phyloP scores from a whole-genome alignment of 306 rosid species.

The Cicer chorassanicum region DNA sequence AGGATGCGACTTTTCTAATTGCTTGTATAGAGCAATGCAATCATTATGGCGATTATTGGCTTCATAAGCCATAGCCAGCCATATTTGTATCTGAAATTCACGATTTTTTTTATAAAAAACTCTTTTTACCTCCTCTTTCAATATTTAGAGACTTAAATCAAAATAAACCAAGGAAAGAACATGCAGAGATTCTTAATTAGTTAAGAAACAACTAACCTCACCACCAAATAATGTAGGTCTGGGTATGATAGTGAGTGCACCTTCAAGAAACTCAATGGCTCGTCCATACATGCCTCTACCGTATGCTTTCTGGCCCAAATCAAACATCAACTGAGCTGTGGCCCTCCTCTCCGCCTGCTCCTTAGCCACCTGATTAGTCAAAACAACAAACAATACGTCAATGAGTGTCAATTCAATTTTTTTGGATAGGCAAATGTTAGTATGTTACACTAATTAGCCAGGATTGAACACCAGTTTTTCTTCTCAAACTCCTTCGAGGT shows the following conservation, averaged over 20 bases:
- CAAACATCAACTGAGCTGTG: slow-evolving; percentile 90
- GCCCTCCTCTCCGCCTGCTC: slow-evolving; percentile 97
- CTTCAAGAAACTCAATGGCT: slow-evolving; percentile 92
- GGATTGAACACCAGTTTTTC: no score
- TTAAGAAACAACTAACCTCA: slow-evolving; percentile 71
- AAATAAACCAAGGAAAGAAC: background rate
- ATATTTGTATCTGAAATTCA: slow-evolving; percentile 82
- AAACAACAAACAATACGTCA: slow-evolving; percentile 20
- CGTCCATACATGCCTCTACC: slow-evolving; percentile 92
- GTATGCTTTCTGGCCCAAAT: slow-evolving; percentile 93
- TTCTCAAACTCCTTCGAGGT: no score
- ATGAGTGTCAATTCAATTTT: background rate
- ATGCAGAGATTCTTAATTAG: background rate
- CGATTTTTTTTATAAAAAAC: background rate
- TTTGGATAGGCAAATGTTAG: no score
- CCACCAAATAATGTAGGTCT: slow-evolving; percentile 88
- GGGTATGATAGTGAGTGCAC: slow-evolving; percentile 87
- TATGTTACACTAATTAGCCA: no score
- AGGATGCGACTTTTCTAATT: slow-evolving; percentile 78
- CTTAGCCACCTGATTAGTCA: slow-evolving; percentile 76
- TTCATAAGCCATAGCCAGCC: slow-evolving; percentile 99
- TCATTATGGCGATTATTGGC: slow-evolving; percentile 85
- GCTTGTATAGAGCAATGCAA: slow-evolving; percentile 85
- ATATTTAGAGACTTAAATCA: background rate
- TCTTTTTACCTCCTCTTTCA: background rate